Evolutionary conservation across 176 grass and related monocot genomes (phyloP), one percentile per base, ranked within the genome.

Genomic region (Oryza longistaminata): DNA sequence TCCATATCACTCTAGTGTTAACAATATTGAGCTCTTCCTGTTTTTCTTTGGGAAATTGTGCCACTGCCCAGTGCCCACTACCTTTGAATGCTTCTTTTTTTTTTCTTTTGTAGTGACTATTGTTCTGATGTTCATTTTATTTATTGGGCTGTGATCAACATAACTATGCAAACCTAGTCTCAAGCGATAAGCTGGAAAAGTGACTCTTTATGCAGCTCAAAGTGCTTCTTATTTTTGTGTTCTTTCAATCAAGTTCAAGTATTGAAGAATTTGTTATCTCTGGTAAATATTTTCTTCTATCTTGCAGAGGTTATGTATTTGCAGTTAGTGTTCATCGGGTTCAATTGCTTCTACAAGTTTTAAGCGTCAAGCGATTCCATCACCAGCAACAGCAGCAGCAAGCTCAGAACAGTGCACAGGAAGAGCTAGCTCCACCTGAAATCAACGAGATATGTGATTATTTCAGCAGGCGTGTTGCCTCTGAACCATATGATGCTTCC

Each of bases 401-500:
- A 77, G 83, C 92, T 48, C 93, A 95, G 73, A 89, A 34, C 82
- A 96, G 81, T 80, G 74, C 91, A 70, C 97, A 99, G 81, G 97
- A 99, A 88, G 97, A 99, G 83, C 86, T 99, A 58, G 71, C 93
- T 58, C 55, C 84, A 11, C 25, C 65, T 40, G 97, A 99, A 85
- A 99, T 99, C 44, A 96, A 91, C 11, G 97, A 99, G 86, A 99
- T 99, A 81, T 99, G 97, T 0, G 97, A 99, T 50, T 99, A 99
- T 72, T 99, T 99, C 44, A 99, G 97, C 69, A 91, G 97, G 55
- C 91, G 97, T 67, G 97, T 99, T 71, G 93, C 93, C 27, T 99
- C 93, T 19, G 97, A 99, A 84, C 97, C 97, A 39, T 99, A 99
- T 33, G 97, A 99, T 88, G 93, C 93, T 76, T 99, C 97, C 8